Evolutionary conservation across 192 early-diverging fungal species (phyloP), one percentile per base, ranked within the genome.

Genomic region (Coemansia sp.): DNA sequence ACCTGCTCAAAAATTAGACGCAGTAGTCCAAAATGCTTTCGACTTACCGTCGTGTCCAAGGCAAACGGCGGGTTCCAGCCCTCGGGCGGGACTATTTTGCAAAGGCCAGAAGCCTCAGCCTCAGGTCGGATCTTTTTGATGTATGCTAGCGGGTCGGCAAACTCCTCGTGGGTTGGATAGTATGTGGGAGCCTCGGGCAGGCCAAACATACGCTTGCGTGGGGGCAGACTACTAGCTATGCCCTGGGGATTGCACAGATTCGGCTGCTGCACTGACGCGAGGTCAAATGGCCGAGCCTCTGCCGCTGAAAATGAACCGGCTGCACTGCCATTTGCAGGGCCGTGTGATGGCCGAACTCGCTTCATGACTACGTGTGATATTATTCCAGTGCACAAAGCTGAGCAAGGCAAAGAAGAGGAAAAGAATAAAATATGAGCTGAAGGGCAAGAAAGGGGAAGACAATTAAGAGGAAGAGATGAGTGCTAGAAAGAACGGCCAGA

Each of bases 41-140:
- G 46, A 39, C 62, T 26, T 80, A 72, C 76, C 70, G 73, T 70
- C 44, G 91, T 88, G 63, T 95, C 90, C 40, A 98, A 65, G n/a
- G 88, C 75, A 81, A 94, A 95, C 8, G 87, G 82, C 54, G 94
- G 93, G 24, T 81, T 85, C 90, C 94, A 98, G 7, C 83, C 85
- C 34, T 65, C 69, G 12, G 96, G 96, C 46, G 96, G 96, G 27
- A 98, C 84, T 63, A 98, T 91, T 71, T 98, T 98, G 73, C 90
- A 87, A 48, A 96, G 87, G 6, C 96, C 94, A n/a, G 85, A 84
- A 58, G 76, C 55, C 63, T 95, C 91, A 42, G 86, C 94, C 62
- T 85, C 74, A 1, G 81, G 63, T 11, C 88, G 82, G 66, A 97
- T 95, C 53, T 70, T 83, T 48, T 89, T 86, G 72, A 98, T 93